Evolutionary conservation across 768 basidiomycete genomes (phyloP), one percentile per base, ranked within the genome.

Genomic region (Pisolithus albus): DNA sequence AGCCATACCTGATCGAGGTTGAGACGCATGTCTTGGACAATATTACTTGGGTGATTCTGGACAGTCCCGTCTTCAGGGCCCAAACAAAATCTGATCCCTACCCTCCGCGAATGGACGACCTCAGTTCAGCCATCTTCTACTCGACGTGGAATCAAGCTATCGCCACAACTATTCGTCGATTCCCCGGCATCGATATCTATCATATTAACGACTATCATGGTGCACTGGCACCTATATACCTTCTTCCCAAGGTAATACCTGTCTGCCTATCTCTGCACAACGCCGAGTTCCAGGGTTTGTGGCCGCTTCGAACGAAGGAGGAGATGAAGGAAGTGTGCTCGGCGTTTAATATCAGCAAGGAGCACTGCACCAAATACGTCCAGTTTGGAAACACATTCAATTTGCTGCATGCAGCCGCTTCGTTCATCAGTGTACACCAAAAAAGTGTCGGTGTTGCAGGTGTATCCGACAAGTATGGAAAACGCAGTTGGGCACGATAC

Each of bases 311-410:
- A 43, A 96, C 93, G 36, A 95, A 95, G 74, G 92, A 94, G 64
- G 93, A 96, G 68, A 93, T 94, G 92, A 94, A 92, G 73, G 93
- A 96, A 67, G 93, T 96, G 44, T 96, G 93, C 66, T 94, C 93
- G 3, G 93, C 93, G 3, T 96, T 96, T 79, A 95, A 95, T 69
- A 89, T 96, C 67, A 88, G 88, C 75, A 95, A 95, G 70, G 92
- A 94, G 63, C 78, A 91, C 62, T 96, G 93, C 74, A 90, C 86
- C 48, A 94, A 94, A 77, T 96, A 96, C 63, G 91, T 96, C 41
- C 93, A 96, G 69, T 96, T 96, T 67, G 93, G 93, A 55, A 96
- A 96, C 75, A 96, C 93, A 9, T 96, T 96, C 76, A 96, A 96
- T 68, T 72, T 96, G 61, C 77, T 96, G 23, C 93, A 96, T 61